These are phyloP conservation scores for Dichomitus squalens DNA, from an alignment of 1,284 basidiomycete genomes.

Conservation along the genomic window DNA sequence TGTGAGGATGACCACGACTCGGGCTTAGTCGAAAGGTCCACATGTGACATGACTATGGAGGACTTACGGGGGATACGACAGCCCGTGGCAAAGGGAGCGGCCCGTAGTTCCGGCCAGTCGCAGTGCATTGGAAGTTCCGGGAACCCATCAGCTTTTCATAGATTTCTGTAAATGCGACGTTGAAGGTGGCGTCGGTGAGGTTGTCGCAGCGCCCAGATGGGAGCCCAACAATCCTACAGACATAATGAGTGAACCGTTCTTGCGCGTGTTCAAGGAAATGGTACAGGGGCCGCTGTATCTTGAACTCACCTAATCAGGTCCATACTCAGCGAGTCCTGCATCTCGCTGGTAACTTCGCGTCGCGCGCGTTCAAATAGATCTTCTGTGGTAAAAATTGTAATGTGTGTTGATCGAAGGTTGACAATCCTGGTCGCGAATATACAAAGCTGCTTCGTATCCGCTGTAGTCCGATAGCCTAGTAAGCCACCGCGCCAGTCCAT, in stretches of 20 bases:
- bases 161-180: slow-evolving; percentile 1
- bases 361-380: slow-evolving; percentile 6
- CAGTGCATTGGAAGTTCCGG: slow-evolving; percentile 1
- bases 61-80: slow-evolving; percentile 11
- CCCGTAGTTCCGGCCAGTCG: slow-evolving; percentile 1
- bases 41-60: neutral
- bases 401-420: neutral
- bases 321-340: neutral
- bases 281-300: no score
- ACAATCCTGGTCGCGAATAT: slow-evolving; percentile 7
- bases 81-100: slow-evolving; percentile 7
- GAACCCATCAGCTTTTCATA: slow-evolving; percentile 6
- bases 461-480: neutral
- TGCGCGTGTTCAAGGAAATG: neutral
- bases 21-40: neutral
- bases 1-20: neutral
- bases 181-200: slow-evolving; percentile 8
- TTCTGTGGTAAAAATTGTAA: slow-evolving; percentile 8
- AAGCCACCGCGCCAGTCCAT: neutral
- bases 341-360: slow-evolving; percentile 11
- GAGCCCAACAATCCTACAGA: slow-evolving; percentile 2
- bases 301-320: neutral
- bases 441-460: slow-evolving; percentile 11
- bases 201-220: slow-evolving; percentile 1
- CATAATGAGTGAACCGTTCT: neutral